Conservation (phyloP, 1,284 basidiomycete genomes). For the Marasmius tenuissimus region DNA sequence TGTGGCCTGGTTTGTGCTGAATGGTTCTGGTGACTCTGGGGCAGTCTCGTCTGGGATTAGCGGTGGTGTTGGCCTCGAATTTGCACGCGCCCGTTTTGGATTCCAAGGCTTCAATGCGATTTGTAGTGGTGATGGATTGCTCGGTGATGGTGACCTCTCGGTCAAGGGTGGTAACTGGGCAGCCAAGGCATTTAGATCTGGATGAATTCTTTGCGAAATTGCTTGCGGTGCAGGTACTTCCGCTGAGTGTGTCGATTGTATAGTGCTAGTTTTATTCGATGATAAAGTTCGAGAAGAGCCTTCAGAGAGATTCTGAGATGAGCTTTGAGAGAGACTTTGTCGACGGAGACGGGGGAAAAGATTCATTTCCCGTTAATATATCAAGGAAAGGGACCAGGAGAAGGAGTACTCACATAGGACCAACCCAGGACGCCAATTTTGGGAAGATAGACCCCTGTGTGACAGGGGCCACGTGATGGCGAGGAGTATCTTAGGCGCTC, state of each 20-base stretch:
- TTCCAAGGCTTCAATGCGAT: background rate
- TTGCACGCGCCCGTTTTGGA: background rate
- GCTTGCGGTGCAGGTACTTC: background rate
- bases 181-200: background rate
- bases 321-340: background rate
- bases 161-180: background rate
- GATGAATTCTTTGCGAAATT: background rate
- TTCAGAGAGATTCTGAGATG: background rate
- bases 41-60: background rate
- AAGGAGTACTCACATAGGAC: background rate
- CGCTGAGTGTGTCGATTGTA: background rate
- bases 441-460: background rate
- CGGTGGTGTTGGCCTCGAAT: background rate
- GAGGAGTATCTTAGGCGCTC: too few species aligned
- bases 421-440: background rate
- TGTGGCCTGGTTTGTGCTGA: background rate
- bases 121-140: background rate
- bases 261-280: too few species aligned
- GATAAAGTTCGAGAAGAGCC: too few species aligned
- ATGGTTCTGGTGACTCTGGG: background rate
- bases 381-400: background rate
- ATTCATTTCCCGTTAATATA: background rate
- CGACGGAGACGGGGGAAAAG: background rate
- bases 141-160: background rate
- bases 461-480: too few species aligned